Evolutionary conservation across 2,329 filamentous ascomycete genomes (phyloP).

Genomic region (Pestalotiopsis sp.): DNA sequence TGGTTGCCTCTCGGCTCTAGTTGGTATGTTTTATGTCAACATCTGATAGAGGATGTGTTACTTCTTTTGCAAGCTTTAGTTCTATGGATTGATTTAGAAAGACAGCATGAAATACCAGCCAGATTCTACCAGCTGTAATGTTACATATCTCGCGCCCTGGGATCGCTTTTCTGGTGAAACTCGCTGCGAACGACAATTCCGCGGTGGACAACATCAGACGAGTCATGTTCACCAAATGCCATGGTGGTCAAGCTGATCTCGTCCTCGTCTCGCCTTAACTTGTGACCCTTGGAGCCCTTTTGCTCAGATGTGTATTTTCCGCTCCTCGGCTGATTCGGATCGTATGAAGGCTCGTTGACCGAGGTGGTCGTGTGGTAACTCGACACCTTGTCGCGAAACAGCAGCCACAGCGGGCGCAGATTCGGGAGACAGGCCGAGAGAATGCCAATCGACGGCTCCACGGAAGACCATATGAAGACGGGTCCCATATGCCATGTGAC

Average conservation of each 20-base stretch:
- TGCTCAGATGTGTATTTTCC: not conserved
- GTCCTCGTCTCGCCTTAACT: not conserved
- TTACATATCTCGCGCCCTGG: not conserved
- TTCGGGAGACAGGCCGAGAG: not conserved
- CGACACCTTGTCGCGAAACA: not conserved
- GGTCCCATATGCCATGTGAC: constrained; percentile 4
- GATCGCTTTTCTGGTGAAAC: not conserved
- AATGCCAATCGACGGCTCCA: not conserved
- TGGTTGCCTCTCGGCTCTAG: not conserved
- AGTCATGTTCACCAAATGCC: not conserved
- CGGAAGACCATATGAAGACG: constrained; percentile 1
- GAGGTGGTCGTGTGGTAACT: not conserved
- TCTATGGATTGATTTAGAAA: too few relatives aligned
- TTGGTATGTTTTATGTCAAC: too few relatives aligned
- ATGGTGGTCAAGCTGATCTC: not conserved
- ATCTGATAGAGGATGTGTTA: too few relatives aligned
- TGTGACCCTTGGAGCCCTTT: not conserved
- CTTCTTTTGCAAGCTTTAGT: too few relatives aligned
- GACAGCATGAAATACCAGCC: too few relatives aligned
- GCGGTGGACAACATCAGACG: not conserved
- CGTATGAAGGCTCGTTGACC: not conserved
- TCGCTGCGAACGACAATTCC: not conserved
- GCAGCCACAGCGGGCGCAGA: not conserved
- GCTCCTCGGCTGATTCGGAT: not conserved
- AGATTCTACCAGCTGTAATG: not conserved